Evolutionary conservation across 805 yeast genomes (phyloP).

Genomic region (Suhomyces sp.): DNA sequence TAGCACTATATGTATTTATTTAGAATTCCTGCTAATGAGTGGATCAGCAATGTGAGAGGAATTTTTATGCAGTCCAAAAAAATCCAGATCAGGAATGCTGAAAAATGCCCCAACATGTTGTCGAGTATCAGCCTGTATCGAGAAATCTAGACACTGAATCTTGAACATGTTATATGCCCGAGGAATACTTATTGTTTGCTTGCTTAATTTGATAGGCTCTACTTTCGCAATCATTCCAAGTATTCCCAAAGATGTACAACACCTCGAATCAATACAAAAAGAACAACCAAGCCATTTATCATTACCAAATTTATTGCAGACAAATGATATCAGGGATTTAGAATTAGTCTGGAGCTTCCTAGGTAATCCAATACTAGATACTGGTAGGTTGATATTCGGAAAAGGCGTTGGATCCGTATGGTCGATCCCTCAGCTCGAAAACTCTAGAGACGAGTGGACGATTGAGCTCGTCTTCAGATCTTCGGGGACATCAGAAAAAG

Average conservation of each 20-base stretch:
- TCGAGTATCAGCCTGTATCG: not conserved
- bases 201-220: not conserved
- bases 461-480: constrained; percentile 64
- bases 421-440: constrained; percentile 28
- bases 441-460: constrained; percentile 45
- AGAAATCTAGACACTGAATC: not conserved
- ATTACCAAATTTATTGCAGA: constrained; percentile 34
- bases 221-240: not conserved
- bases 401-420: constrained; percentile 46
- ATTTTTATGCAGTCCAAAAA: not conserved
- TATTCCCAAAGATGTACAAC: not conserved
- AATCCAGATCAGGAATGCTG: not conserved
- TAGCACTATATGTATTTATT: not conserved
- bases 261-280: not conserved
- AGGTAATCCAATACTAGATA: constrained; percentile 36
- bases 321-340: constrained; percentile 22
- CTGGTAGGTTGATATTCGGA: constrained; percentile 48
- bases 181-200: not conserved
- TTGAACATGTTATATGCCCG: not conserved
- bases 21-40: not conserved
- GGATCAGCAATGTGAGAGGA: not conserved
- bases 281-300: constrained; percentile 17
- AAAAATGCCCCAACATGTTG: not conserved
- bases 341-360: constrained; percentile 26
- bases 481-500: constrained; percentile 39